Percentiles rank a stretch among this genome's conserved stretches.
Evolutionary conservation across 306 rosid species (phyloP).

Genomic region (Herpetospermum pedunculosum): DNA sequence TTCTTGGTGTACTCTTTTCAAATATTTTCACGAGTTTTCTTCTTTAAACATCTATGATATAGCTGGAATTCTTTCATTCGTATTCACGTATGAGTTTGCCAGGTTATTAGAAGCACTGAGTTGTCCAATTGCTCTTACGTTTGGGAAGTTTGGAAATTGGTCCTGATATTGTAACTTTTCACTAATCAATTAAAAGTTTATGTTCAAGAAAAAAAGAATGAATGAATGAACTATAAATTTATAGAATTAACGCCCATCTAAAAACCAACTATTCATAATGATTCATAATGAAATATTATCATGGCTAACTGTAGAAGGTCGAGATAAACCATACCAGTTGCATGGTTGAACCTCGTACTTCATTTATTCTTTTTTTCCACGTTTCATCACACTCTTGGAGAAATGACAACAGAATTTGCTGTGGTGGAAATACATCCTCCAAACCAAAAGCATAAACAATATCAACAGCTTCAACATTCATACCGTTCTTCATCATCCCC

Average conservation of each 20-base stretch:
- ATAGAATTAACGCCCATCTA: not conserved
- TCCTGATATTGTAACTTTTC: not conserved
- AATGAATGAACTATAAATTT: not conserved
- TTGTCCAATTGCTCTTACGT: not conserved
- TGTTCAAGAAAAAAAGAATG: not conserved
- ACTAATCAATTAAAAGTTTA: not conserved
- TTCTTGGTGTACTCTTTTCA: not conserved
- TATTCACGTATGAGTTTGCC: not conserved
- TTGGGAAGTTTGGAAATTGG: not conserved
- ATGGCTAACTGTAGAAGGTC: not conserved
- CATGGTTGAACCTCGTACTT: conserved; percentile 11
- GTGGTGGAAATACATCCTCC: conserved; percentile 36
- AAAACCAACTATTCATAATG: not conserved
- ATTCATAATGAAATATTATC: not conserved
- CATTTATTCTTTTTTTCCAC: conserved; percentile 37
- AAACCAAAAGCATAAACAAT: conserved; percentile 43
- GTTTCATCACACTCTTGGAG: conserved; percentile 35
- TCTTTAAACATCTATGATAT: not conserved
- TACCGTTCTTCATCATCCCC: conserved; percentile 28
- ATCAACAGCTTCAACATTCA: conserved; percentile 36
- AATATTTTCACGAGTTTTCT: not conserved
- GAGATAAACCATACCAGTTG: conserved; percentile 30
- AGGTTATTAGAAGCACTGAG: not conserved
- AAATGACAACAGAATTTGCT: conserved; percentile 28
- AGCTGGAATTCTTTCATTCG: not conserved